These are phyloP conservation scores for Xylaria telfairii DNA, from an alignment of 495 filamentous ascomycete genomes.

Conservation along the genomic window DNA sequence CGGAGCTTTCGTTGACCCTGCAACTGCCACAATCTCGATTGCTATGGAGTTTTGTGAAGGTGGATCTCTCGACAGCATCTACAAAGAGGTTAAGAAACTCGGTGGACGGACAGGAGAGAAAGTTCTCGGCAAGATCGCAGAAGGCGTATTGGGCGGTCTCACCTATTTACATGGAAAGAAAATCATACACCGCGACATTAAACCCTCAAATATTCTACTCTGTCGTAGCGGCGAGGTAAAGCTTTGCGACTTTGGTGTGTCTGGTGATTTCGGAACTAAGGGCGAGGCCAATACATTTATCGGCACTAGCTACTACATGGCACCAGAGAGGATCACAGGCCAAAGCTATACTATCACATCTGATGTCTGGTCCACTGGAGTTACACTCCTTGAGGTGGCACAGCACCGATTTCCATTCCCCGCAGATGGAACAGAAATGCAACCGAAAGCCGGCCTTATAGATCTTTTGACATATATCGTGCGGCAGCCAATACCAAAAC, in stretches of 20 bases:
- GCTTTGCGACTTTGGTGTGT: conserved; percentile 97
- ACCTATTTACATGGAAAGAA: conserved; percentile 96
- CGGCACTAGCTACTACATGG: conserved; percentile 99
- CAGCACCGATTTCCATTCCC: conserved; percentile 98
- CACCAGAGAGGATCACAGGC: conserved; percentile 95
- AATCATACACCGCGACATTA: conserved; percentile 99
- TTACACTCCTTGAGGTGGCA: conserved; percentile 94
- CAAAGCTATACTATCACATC: conserved; percentile 98
- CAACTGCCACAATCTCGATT: conserved; percentile 93
- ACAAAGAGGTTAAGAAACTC: conserved; percentile 93
- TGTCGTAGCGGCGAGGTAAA: conserved; percentile 94
- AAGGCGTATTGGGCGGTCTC: conserved; percentile 90
- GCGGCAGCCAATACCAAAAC: conserved; percentile 89
- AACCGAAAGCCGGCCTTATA: conserved; percentile 82
- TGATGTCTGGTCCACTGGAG: conserved; percentile 96
- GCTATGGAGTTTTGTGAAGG: conserved; percentile 99
- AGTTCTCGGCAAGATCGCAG: conserved; percentile 96
- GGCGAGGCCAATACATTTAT: conserved; percentile 99
- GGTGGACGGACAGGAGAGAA: conserved; percentile 96
- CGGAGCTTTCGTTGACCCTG: conserved; percentile 92
- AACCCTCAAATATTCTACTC: conserved; percentile 95
- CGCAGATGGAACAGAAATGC: conserved; percentile 91
- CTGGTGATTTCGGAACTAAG: conserved; percentile 96
- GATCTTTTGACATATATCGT: conserved; percentile 98
- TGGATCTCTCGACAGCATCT: conserved; percentile 92